phyloP scores from a whole-genome alignment of 768 basidiomycete genomes.

The Pleurotus citrinopileatus region DNA sequence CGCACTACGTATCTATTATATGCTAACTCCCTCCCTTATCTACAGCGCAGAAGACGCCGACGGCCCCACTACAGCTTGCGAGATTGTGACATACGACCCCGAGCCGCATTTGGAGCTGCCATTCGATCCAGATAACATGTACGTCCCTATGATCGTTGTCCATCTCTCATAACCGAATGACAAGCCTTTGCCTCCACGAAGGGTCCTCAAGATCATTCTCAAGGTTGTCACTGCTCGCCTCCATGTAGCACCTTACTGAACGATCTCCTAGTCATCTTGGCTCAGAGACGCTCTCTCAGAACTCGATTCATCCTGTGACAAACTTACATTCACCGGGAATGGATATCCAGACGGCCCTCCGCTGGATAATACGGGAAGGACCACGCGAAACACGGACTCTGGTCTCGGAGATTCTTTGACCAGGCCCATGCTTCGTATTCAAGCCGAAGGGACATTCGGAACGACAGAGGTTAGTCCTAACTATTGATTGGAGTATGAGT shows the following conservation, averaged over 20 bases:
- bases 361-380: conserved; percentile 19
- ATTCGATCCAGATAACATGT: conserved; percentile 70
- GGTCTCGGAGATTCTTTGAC: conserved; percentile 16
- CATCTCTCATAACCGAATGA: neutral
- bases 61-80: conserved; percentile 85
- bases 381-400: conserved; percentile 20
- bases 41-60: conserved; percentile 70
- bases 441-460: conserved; percentile 79
- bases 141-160: conserved; percentile 17
- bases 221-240: conserved; percentile 45
- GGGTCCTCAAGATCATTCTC: conserved; percentile 80
- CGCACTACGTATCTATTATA: neutral
- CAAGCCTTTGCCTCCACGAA: conserved; percentile 20
- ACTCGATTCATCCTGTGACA: conserved; percentile 84
- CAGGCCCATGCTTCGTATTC: conserved; percentile 77
- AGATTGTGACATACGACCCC: conserved; percentile 81
- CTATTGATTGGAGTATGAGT: no score
- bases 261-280: conserved; percentile 70
- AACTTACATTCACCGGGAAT: conserved; percentile 78
- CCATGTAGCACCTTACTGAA: neutral
- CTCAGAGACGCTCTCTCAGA: conserved; percentile 90
- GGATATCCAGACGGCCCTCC: conserved; percentile 40
- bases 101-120: conserved; percentile 79
- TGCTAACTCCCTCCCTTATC: neutral
- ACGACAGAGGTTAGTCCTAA: conserved; percentile 67